These are phyloP conservation scores for Phoenix dactylifera DNA, from an alignment of 176 grass and related monocot species.

Conservation along the genomic window DNA sequence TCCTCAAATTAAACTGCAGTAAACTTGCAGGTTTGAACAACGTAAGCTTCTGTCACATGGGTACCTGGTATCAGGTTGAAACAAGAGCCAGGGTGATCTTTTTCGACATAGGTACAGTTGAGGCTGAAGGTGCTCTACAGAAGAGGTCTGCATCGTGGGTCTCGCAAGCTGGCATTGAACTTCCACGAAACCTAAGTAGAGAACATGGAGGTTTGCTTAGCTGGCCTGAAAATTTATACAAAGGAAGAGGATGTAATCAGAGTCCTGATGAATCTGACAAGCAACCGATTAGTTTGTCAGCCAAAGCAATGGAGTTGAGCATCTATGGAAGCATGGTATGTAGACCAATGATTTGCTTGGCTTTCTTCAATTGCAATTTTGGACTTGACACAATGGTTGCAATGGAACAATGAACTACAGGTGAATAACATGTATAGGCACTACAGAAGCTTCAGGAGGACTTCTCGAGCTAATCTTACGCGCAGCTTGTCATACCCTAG, in stretches of 20 bases:
- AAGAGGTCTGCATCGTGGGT: conserved; percentile 27
- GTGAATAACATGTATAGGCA: conserved; percentile 28
- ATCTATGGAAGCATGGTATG: conserved; percentile 84
- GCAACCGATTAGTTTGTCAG: conserved; percentile 37
- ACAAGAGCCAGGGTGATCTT: conserved; percentile 60
- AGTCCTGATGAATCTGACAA: conserved; percentile 35
- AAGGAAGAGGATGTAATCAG: conserved; percentile 20
- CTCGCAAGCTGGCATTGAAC: conserved; percentile 23
- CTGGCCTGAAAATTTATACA: conserved; percentile 75
- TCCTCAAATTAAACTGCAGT: too few relatives aligned
- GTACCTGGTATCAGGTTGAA: conserved; percentile 57
- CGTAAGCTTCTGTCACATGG: conserved; percentile 40
- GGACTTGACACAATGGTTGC: neutral
- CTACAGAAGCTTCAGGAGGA: conserved; percentile 6
- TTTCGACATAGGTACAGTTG: conserved; percentile 40
- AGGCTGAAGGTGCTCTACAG: conserved; percentile 29
- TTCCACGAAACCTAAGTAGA: conserved; percentile 35
- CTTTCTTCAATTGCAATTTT: neutral
- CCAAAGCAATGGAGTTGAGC: conserved; percentile 75
- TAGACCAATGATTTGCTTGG: neutral
- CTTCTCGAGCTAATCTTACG: conserved; percentile 10
- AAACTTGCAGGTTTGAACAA: conserved; percentile 32
- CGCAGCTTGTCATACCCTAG: conserved; percentile 56
- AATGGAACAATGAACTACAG: conserved; percentile 16
- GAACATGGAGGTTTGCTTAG: conserved; percentile 57